Evolutionary conservation across 129 eudicot genomes (phyloP).

Genomic region (Flaveria robusta): DNA sequence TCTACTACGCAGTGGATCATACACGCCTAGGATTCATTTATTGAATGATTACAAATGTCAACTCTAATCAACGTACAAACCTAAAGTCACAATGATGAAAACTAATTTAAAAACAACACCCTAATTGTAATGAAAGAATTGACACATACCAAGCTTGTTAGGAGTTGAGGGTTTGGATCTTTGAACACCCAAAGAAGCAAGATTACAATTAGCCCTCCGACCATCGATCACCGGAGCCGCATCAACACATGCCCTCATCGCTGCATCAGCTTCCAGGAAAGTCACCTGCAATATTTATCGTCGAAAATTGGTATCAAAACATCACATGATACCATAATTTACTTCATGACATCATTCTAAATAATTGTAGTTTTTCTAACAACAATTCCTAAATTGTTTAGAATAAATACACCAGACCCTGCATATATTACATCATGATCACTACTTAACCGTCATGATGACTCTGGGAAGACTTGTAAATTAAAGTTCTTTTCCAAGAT

Average conservation of each 20-base stretch:
- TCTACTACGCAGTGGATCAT: no score
- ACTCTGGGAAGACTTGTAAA: no score
- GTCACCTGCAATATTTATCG: slow-evolving; percentile 66
- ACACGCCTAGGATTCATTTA: no score
- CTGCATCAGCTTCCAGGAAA: slow-evolving; percentile 85
- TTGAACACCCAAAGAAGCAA: slow-evolving; percentile 96
- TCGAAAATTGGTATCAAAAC: not conserved
- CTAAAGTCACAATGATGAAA: not conserved
- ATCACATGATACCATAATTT: not conserved
- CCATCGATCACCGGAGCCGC: slow-evolving; percentile 96
- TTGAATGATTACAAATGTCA: slow-evolving; percentile 11
- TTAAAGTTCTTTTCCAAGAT: slow-evolving; percentile 11
- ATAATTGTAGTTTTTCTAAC: not conserved
- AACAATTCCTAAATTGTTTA: no score
- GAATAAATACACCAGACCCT: no score
- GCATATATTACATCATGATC: no score
- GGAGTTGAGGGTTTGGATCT: slow-evolving; percentile 95
- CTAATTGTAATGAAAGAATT: slow-evolving; percentile 10
- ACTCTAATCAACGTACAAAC: slow-evolving; percentile 20
- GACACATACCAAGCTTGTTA: slow-evolving; percentile 61
- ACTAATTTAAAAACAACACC: not conserved
- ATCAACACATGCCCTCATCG: slow-evolving; percentile 91
- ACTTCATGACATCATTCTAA: no score
- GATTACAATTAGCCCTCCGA: slow-evolving; percentile 88
- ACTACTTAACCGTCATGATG: no score